phyloP scores from a whole-genome alignment of 176 grass and related monocot species.

The Tillandsia fasciculata region DNA sequence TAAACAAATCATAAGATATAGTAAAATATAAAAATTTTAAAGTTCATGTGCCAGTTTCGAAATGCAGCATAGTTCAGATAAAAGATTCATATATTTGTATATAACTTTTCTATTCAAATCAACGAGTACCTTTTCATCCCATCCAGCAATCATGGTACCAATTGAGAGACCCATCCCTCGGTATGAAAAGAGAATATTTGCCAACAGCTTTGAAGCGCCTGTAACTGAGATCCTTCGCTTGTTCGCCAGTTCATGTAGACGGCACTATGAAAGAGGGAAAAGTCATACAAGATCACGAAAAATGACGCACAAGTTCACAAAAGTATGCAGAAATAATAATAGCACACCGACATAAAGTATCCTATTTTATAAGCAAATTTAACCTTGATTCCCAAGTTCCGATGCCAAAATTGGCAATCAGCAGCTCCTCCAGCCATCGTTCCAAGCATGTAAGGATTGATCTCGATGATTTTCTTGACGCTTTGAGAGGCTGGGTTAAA shows the following conservation, averaged over 20 bases:
- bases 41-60: not conserved
- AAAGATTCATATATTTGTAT: not conserved
- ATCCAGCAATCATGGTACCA: constrained; percentile 97
- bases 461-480: constrained; percentile 98
- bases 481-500: constrained; percentile 67
- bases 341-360: not conserved
- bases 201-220: constrained; percentile 75
- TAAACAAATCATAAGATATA: constrained; percentile 1
- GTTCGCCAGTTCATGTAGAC: constrained; percentile 86
- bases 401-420: constrained; percentile 98
- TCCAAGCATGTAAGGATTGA: constrained; percentile 96
- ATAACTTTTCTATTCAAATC: not conserved
- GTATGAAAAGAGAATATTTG: constrained; percentile 85
- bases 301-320: not conserved
- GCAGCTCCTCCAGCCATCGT: constrained; percentile 93
- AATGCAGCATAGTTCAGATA: no score
- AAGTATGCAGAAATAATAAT: not conserved
- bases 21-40: not conserved
- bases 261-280: constrained; percentile 37
- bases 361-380: constrained; percentile 7
- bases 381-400: constrained; percentile 88
- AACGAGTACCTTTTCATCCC: constrained; percentile 70
- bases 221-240: constrained; percentile 84
- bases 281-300: constrained; percentile 6
- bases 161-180: constrained; percentile 85